Base-by-base conservation (phyloP, 441 rosid genomes). In the Metrosideros polymorpha region DNA sequence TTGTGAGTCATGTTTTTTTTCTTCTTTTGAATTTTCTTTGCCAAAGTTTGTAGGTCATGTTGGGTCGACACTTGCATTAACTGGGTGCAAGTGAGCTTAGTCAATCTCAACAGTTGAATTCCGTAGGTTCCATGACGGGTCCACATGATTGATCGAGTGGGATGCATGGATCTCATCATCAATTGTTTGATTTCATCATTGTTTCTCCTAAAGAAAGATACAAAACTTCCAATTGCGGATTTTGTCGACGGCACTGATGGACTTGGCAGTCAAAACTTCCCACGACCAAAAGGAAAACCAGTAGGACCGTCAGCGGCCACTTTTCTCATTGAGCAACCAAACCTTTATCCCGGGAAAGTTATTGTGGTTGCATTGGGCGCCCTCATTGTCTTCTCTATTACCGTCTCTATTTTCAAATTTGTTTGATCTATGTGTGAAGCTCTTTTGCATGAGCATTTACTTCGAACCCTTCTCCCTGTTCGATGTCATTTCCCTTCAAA, bases 301-400 rank as follows among this genome's bases (percentile, higher is more conserved):
- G 92, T 97, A 63, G 90, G 93, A 85, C 90, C 91, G 86, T 92
- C 98, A 61, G 96, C 92, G 39, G 92, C 95, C 89, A 93, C 85
- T 88, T 96, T 94, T 90, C 90, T 97, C 50, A 95, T 96, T 53
- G 93, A 97, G 91, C 97, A 94, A 91, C 94, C 97, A 61, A 94
- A 91, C 61, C 95, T 91, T 87, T 87, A 90, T 89, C 99, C 96
- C 82, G 96, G 98, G 29, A 86, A 96, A 92, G 90, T 95, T 87
- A 96, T 98, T 29, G 95, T 95, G 89, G 95, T 97, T 84, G 98
- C 99, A n/a, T 88, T 95, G 90, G 95, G 98, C 50, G 96, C 99
- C 39, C 91, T 94, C 29, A 95, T 54, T 54, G 6, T 24, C 6
- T 54, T 54, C 57, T 54, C 6, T 24, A 9, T 54, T n/a, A 54